phyloP scores from a whole-genome alignment of 768 basidiomycete species.

The Mycena belliarum region DNA sequence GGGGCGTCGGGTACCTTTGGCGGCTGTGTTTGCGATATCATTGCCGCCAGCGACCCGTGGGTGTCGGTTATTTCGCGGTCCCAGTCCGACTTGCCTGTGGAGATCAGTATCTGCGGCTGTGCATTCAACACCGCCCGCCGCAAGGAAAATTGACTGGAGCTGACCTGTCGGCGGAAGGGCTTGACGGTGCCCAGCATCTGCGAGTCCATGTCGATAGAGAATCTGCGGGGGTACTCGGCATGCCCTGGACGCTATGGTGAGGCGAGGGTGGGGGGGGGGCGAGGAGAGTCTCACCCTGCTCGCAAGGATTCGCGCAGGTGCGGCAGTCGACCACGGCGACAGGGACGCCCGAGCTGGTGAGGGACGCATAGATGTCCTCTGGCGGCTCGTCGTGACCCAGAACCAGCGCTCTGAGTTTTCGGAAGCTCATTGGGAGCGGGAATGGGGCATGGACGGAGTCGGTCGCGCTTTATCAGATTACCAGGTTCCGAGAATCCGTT shows the following conservation, averaged over 20 bases:
- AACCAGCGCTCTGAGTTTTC: conserved; percentile 43
- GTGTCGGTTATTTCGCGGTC: conserved; percentile 74
- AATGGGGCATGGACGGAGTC: conserved; percentile 1
- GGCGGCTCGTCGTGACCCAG: conserved; percentile 36
- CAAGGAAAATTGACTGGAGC: background rate
- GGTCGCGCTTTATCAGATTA: conserved; percentile 27
- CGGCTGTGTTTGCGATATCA: conserved; percentile 33
- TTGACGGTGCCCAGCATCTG: conserved; percentile 86
- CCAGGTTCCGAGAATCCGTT: too few relatives aligned
- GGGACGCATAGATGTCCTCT: conserved; percentile 46
- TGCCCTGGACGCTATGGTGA: conserved; percentile 54
- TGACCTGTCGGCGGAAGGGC: conserved; percentile 73
- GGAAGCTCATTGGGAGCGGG: conserved; percentile 36
- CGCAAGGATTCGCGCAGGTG: conserved; percentile 76
- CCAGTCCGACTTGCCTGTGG: conserved; percentile 92
- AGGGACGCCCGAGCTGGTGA: conserved; percentile 63
- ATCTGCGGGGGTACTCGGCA: conserved; percentile 69
- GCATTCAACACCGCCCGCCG: background rate
- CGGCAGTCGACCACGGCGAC: conserved; percentile 69
- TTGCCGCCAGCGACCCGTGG: conserved; percentile 67
- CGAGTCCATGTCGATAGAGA: conserved; percentile 77
- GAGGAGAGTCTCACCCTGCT: conserved; percentile 48
- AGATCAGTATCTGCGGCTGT: conserved; percentile 71
- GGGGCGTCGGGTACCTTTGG: conserved; percentile 31
- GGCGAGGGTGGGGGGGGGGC: conserved; percentile 31